Evolutionary conservation across 495 filamentous ascomycete genomes (phyloP), one percentile per base, ranked within the genome.

Genomic region (Penicillium malachiteum): DNA sequence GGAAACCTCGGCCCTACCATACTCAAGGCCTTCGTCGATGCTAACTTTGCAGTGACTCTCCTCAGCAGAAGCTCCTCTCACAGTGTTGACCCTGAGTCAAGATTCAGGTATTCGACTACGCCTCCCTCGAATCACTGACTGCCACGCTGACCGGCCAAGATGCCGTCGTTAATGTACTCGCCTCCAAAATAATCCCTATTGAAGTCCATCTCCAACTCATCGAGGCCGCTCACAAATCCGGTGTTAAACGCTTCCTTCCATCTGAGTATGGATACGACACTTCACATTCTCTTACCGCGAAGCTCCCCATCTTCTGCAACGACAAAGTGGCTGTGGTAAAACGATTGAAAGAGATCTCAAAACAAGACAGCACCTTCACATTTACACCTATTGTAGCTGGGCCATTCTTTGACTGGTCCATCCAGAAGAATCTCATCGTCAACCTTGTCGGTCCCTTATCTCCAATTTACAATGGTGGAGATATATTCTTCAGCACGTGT

Each of bases 191-290:
- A 0, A 35, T 83, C 16, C 49, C 59, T 42, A 50, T 33, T 5
- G 54, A 58, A 1, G 60, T 57, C 0, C 82, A 88, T 54, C 66
- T 65, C 8, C 52, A 61, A 0, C 70, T 86, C 21, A 76, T 89
- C 11, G 84, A 89, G 49, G 87, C 86, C 2, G 78, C 84, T 0
- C 63, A 83, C 14, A 74, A 75, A 0, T 85, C 82, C 1, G 77
- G 79, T 12, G 83, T 89, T 3, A 73, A 78, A 63, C 78, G 85
- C 30, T 85, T 86, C 57, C 72, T 89, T 41, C 87, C 85, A 0
- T 82, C 79, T 10, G 84, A 87, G 56, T 91, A 83, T 54, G 87
- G 87, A 37, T 69, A 63, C 42, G 71, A 84, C 49, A 69, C 70
- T 1, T 54, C 74, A 48, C 75, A 85, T 44, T 61, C 69, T 5